phyloP scores from a whole-genome alignment of 2,329 filamentous ascomycete species.

The Aspergillaceae sp. region DNA sequence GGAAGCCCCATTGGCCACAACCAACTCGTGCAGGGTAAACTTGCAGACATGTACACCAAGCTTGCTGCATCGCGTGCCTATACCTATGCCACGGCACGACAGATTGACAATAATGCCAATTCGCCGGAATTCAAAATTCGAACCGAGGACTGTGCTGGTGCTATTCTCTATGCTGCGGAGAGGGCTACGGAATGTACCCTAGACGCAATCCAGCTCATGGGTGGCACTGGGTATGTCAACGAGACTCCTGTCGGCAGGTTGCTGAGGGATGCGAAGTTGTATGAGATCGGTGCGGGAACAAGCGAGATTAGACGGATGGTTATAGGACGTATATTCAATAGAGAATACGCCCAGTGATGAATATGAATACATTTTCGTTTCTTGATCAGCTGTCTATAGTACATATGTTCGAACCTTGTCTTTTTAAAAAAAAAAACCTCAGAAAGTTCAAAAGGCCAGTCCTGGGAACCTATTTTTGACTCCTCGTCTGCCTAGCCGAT shows the following conservation, averaged over 20 bases:
- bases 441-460: no score
- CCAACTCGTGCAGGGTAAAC: slow-evolving; percentile 83
- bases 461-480: slow-evolving; percentile 5
- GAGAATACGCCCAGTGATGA: slow-evolving; percentile 53
- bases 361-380: no score
- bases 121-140: slow-evolving; percentile 44
- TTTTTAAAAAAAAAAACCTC: background rate
- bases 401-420: background rate
- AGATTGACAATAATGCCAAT: slow-evolving; percentile 63
- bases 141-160: slow-evolving; percentile 89
- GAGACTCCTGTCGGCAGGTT: slow-evolving; percentile 86
- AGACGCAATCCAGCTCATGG: slow-evolving; percentile 85
- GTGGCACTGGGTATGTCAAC: slow-evolving; percentile 92
- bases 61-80: slow-evolving; percentile 75
- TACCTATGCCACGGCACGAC: slow-evolving; percentile 72
- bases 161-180: slow-evolving; percentile 88
- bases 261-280: slow-evolving; percentile 69
- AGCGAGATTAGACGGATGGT: slow-evolving; percentile 92
- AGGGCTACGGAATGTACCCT: slow-evolving; percentile 72
- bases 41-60: slow-evolving; percentile 97
- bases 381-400: background rate
- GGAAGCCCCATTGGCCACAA: slow-evolving; percentile 78
- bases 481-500: slow-evolving; percentile 22
- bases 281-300: slow-evolving; percentile 95
- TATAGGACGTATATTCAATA: slow-evolving; percentile 86